Base-by-base conservation (phyloP, 2,329 filamentous ascomycete species). In the Penicillium rolfsii region DNA sequence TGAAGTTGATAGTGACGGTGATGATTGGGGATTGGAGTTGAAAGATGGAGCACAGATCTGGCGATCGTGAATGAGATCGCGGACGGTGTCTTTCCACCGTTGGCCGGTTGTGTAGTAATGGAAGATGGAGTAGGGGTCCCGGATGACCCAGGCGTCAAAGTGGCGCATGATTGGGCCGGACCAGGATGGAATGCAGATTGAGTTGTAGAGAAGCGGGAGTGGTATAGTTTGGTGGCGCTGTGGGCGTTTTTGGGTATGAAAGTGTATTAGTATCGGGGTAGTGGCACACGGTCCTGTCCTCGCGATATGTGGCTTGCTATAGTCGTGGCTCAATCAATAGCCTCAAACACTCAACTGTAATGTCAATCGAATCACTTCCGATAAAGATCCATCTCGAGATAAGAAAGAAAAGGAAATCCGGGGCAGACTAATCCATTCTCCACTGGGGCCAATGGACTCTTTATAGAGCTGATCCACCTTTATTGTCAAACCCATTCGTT, bases 101-200 rank as follows among this genome's bases (percentile, higher is more conserved):
- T 69, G 72, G 5, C 73, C 73, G 33, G 71, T 74, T 40, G 73
- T 65, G 40, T 77, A 77, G 58, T 76, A 77, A 56, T 77, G 74
- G 63, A 71, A 76, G 64, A 77, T 76, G 19, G 73, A 76, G 60
- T 77, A 77, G 45, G 75, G 75, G 56, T 77, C 74, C 24, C 75
- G 73, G 22, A 77, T 64, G 62, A 77, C 58, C 75, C 75, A 77
- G 57, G 74, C 65, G 55, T 77, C 75, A 63, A 77, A 77, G 60
- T 77, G 75, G 50, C 75, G 73, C 74, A 77, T 76, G 28, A 48
- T 64, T 12, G 38, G 33, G 1, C 2, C 7, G 7, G 30, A 48
- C 45, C 9, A 30, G 45, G 45, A 48, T 50, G 46, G 30, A 3
- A 6, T 16, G 4, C 16, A 19, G 28, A 22, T 50, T 43, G 38